phyloP scores from a whole-genome alignment of 345 rosid genomes.

The Ricinus communis region DNA sequence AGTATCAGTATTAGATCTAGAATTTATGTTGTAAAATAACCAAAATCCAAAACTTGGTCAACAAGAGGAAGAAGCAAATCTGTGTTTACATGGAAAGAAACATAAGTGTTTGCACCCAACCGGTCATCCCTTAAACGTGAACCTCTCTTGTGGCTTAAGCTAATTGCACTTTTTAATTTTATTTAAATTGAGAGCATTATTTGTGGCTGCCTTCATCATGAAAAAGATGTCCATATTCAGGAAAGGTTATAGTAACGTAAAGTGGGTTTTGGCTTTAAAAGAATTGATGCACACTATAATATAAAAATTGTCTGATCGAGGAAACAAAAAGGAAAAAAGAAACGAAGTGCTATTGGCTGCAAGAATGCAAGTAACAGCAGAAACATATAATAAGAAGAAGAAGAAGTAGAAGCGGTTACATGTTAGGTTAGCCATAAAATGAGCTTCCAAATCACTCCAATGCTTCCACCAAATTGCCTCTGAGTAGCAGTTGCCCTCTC shows the following conservation, averaged over 20 bases:
- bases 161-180: too few species aligned
- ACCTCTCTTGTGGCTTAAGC: too few species aligned
- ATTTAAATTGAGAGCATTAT: too few species aligned
- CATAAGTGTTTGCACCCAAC: neutral
- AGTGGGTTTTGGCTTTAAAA: neutral
- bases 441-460: constrained; percentile 35
- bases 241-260: constrained; percentile 11
- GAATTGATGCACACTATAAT: neutral
- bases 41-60: too few species aligned
- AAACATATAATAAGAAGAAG: too few species aligned
- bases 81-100: constrained; percentile 15
- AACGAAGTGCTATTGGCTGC: neutral
- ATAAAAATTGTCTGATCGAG: too few species aligned
- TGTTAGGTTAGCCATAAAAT: neutral
- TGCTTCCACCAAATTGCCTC: constrained; percentile 15
- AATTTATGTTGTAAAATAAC: too few species aligned
- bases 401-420: neutral
- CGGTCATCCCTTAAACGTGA: too few species aligned
- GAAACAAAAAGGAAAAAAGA: neutral
- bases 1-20: neutral
- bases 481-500: constrained; percentile 9
- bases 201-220: too few species aligned
- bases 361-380: too few species aligned
- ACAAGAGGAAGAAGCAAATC: neutral
- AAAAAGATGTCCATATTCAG: too few species aligned